Evolutionary conservation across 495 filamentous ascomycete genomes (phyloP).

Genomic region (Stereocaulon alpinum): DNA sequence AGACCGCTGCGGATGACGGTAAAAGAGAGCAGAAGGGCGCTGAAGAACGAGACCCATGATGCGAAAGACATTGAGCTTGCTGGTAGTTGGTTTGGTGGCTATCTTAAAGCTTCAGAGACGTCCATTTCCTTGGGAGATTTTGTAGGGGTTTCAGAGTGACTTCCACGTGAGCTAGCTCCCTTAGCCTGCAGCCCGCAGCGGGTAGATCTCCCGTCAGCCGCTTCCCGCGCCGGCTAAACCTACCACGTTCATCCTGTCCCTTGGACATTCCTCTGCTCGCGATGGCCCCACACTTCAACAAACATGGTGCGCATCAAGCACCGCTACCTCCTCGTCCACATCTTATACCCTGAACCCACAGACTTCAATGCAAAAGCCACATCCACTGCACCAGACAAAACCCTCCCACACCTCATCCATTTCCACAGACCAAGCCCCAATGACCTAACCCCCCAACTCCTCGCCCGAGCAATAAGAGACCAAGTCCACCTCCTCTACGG

Average conservation of each 20-base stretch:
- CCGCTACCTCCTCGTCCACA: conserved; percentile 84
- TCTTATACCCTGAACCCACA: conserved; percentile 65
- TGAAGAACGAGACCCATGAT: neutral
- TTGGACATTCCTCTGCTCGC: neutral
- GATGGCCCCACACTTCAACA: neutral
- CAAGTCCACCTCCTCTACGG: conserved; percentile 67
- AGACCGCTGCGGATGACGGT: conserved; percentile 2
- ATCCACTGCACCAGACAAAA: conserved; percentile 10
- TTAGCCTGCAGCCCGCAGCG: neutral
- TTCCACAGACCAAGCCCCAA: conserved; percentile 69
- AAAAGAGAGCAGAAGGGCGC: conserved; percentile 1
- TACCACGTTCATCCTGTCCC: neutral
- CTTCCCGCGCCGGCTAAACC: neutral
- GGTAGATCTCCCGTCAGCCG: neutral
- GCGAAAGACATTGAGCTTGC: neutral
- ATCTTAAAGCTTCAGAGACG: too few relatives aligned
- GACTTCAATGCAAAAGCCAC: conserved; percentile 23
- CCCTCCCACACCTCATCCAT: conserved; percentile 33
- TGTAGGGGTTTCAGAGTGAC: too few relatives aligned
- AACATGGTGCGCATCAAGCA: conserved; percentile 94
- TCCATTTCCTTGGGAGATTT: too few relatives aligned
- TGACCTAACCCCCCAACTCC: conserved; percentile 47
- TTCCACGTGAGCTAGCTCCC: too few relatives aligned
- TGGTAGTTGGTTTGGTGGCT: too few relatives aligned
- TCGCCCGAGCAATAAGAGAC: conserved; percentile 58